Evolutionary conservation across 2,329 filamentous ascomycete species (phyloP).

Genomic region (Colletotrichum endophyticum): DNA sequence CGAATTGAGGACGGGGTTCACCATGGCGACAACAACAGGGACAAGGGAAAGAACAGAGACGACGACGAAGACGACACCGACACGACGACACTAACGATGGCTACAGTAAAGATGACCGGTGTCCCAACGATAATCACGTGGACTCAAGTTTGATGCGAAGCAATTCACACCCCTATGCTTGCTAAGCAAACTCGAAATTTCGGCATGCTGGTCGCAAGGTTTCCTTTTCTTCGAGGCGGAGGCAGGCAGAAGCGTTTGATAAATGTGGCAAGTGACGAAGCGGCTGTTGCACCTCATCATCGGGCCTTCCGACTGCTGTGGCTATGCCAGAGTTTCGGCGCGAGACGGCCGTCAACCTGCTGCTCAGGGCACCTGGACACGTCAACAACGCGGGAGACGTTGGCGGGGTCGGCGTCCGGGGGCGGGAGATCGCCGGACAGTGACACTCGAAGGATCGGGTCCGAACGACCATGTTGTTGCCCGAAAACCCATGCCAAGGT

Average conservation of each 20-base stretch:
- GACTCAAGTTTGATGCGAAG: background rate
- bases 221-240: background rate
- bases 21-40: background rate
- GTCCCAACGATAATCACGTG: background rate
- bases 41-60: background rate
- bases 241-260: background rate
- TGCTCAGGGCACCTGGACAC: background rate
- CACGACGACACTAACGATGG: too few relatives aligned
- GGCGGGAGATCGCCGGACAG: background rate
- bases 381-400: background rate
- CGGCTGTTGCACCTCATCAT: background rate
- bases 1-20: background rate
- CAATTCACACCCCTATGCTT: background rate
- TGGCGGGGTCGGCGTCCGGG: background rate
- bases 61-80: background rate
- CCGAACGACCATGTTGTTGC: background rate
- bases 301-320: background rate
- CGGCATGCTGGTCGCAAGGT: background rate
- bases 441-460: background rate
- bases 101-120: background rate
- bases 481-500: slow-evolving; percentile 3
- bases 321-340: background rate
- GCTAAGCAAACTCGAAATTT: background rate
- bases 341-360: background rate
- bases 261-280: background rate